Evolutionary conservation across 805 yeast genomes (phyloP).

Genomic region (Diddensiella caesifluorescens): DNA sequence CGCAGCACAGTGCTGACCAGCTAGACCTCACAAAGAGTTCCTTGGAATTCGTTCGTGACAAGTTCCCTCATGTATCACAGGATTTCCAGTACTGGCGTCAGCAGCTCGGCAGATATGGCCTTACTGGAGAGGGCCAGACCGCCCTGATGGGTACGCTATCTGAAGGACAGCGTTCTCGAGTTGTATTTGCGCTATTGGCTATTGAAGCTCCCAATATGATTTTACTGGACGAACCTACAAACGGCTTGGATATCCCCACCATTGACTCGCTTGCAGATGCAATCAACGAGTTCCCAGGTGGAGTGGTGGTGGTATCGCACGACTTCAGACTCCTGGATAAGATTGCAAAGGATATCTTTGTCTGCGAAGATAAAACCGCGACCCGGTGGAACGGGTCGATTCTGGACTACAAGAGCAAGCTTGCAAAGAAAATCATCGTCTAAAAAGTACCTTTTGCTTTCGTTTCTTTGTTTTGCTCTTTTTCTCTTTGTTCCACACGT

Average conservation of each 20-base stretch:
- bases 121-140: slow-evolving; percentile 98
- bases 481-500: too few species aligned
- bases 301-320: slow-evolving; percentile 97
- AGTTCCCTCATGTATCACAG: slow-evolving; percentile 83
- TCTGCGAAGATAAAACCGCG: slow-evolving; percentile 91
- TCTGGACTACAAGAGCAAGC: slow-evolving; percentile 85
- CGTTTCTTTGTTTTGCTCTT: too few species aligned
- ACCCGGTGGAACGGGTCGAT: slow-evolving; percentile 95
- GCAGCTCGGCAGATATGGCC: slow-evolving; percentile 96
- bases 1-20: slow-evolving; percentile 98
- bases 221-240: slow-evolving; percentile 97
- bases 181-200: slow-evolving; percentile 93
- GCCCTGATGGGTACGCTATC: slow-evolving; percentile 97
- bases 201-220: slow-evolving; percentile 92
- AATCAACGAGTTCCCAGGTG: slow-evolving; percentile 90
- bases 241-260: slow-evolving; percentile 97
- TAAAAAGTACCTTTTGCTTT: too few species aligned
- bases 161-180: slow-evolving; percentile 99
- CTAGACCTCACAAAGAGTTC: slow-evolving; percentile 93
- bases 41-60: slow-evolving; percentile 93
- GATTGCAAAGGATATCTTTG: slow-evolving; percentile 95
- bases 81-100: slow-evolving; percentile 96
- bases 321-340: slow-evolving; percentile 97
- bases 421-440: slow-evolving; percentile 70
- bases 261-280: slow-evolving; percentile 98